These are phyloP conservation scores for Didymella exigua DNA, from an alignment of 2,329 filamentous ascomycete species.

Conservation along the genomic window DNA sequence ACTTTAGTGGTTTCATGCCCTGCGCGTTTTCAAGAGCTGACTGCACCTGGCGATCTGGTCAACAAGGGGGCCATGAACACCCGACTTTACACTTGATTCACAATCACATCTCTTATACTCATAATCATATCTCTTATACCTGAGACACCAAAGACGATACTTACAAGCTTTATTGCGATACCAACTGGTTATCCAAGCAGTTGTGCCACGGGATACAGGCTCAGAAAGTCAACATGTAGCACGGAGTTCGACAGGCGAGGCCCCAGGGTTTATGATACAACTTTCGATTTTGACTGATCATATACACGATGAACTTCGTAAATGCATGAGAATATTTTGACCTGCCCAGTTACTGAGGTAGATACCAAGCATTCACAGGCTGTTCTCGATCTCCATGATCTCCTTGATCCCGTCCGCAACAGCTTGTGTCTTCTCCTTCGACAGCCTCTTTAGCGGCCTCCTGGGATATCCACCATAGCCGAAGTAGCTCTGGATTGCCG, in stretches of 20 bases:
- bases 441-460: conserved; percentile 71
- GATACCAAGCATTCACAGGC: conserved; percentile 33
- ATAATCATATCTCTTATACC: background rate
- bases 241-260: background rate
- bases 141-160: background rate
- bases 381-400: conserved; percentile 68
- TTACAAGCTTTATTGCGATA: background rate
- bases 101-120: background rate
- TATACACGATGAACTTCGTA: conserved; percentile 24
- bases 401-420: conserved; percentile 56
- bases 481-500: conserved; percentile 77
- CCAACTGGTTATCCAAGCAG: background rate
- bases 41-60: background rate
- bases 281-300: conserved; percentile 23
- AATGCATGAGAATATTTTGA: conserved; percentile 19
- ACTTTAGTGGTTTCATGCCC: background rate
- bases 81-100: background rate
- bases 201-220: background rate
- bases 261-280: background rate
- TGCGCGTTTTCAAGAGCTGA: background rate
- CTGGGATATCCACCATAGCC: conserved; percentile 82
- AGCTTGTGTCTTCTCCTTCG: conserved; percentile 58
- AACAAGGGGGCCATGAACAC: background rate
- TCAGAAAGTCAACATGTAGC: background rate
- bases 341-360: background rate